These are phyloP conservation scores for Periconia sp. DNA, from an alignment of 2,329 filamentous ascomycete genomes.

Conservation along the genomic window DNA sequence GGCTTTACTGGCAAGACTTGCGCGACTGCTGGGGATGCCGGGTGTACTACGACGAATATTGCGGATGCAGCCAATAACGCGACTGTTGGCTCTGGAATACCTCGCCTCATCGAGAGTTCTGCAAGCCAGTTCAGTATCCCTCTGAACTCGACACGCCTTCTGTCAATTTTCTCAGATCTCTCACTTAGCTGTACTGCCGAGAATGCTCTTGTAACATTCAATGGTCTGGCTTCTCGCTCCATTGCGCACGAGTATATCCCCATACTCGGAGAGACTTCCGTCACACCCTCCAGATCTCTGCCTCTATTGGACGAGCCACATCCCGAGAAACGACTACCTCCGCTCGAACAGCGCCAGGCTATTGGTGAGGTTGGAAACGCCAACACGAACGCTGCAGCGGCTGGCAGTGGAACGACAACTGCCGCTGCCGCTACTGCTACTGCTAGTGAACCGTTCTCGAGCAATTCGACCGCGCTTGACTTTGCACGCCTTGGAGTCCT, in stretches of 20 bases:
- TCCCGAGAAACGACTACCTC: slow-evolving; percentile 12
- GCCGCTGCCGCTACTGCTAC: slow-evolving; percentile 23
- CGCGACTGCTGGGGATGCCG: slow-evolving; percentile 55
- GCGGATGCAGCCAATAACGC: slow-evolving; percentile 58
- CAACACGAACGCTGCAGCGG: slow-evolving; percentile 24
- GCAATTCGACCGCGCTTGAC: slow-evolving; percentile 47
- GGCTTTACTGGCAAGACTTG: slow-evolving; percentile 77
- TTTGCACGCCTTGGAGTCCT: slow-evolving; percentile 56
- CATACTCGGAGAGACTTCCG: slow-evolving; percentile 23
- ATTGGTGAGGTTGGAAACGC: slow-evolving; percentile 42
- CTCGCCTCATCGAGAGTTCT: slow-evolving; percentile 71
- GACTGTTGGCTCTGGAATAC: slow-evolving; percentile 80
- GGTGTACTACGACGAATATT: slow-evolving; percentile 61
- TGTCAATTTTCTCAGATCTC: slow-evolving; percentile 76
- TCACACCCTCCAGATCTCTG: slow-evolving; percentile 29
- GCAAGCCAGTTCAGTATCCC: slow-evolving; percentile 75
- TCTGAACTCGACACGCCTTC: slow-evolving; percentile 70
- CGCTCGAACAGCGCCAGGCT: slow-evolving; percentile 28
- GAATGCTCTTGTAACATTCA: slow-evolving; percentile 87
- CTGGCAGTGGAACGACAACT: slow-evolving; percentile 8
- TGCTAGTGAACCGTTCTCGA: slow-evolving; percentile 36
- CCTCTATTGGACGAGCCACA: slow-evolving; percentile 33
- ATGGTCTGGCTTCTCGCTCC: slow-evolving; percentile 54
- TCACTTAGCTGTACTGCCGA: slow-evolving; percentile 82
- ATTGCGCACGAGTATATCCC: slow-evolving; percentile 16